Conservation (phyloP, 2,329 filamentous ascomycete species). For the Hymenoscyphus scutula region DNA sequence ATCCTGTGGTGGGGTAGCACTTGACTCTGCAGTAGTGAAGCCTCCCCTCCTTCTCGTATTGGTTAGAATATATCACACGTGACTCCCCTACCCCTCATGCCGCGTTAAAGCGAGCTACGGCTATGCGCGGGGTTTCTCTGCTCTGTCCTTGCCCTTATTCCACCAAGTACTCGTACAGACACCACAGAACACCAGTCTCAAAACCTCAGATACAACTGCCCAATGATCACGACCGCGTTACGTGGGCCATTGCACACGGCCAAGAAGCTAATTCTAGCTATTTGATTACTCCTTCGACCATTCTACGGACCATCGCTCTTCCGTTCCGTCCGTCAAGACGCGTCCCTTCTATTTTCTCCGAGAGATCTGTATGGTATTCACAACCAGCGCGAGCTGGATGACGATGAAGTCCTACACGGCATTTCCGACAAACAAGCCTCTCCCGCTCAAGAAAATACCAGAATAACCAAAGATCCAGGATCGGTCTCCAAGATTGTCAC, state of each 20-base stretch:
- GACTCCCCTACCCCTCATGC: no score
- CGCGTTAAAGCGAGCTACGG: background rate
- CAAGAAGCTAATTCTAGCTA: background rate
- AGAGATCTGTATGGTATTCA: background rate
- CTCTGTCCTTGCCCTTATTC: background rate
- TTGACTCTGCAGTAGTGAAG: background rate
- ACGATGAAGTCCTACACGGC: background rate
- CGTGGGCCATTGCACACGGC: no score
- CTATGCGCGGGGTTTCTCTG: background rate
- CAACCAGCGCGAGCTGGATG: background rate
- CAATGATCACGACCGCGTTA: no score
- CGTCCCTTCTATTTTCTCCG: background rate
- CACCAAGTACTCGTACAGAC: background rate
- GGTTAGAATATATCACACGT: background rate
- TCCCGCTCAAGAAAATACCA: background rate
- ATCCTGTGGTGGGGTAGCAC: conserved; percentile 1
- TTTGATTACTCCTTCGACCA: background rate
- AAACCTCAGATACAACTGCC: background rate
- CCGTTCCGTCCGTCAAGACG: background rate
- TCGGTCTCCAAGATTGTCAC: background rate
- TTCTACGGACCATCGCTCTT: background rate
- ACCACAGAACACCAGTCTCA: background rate
- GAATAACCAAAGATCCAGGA: background rate
- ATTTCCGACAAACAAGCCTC: background rate
- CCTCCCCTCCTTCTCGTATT: conserved; percentile 2